These are phyloP conservation scores for Tricholoma hemisulphureum DNA, from an alignment of 768 basidiomycete species.

Conservation along the genomic window DNA sequence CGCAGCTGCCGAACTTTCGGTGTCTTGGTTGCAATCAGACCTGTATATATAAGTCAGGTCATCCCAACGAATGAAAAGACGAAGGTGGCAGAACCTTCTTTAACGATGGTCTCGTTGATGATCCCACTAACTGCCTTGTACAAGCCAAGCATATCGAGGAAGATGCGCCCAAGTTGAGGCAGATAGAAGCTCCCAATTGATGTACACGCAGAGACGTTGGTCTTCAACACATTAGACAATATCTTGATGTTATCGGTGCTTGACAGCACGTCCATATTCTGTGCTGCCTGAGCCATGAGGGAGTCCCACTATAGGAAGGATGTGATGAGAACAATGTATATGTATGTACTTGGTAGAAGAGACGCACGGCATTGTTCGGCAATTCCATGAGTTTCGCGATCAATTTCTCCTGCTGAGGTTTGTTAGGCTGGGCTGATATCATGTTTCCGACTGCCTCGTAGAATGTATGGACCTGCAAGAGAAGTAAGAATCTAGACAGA, in stretches of 20 bases:
- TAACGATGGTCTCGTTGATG: slow-evolving; percentile 88
- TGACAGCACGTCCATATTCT: slow-evolving; percentile 87
- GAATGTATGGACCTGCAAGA: slow-evolving; percentile 82
- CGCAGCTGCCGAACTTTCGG: slow-evolving; percentile 92
- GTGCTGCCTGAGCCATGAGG: slow-evolving; percentile 92
- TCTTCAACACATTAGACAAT: slow-evolving; percentile 93
- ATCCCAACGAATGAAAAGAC: not conserved
- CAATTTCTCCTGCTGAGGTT: slow-evolving; percentile 91
- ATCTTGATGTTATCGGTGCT: slow-evolving; percentile 96
- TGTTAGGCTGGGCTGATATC: slow-evolving; percentile 99
- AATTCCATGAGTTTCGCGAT: slow-evolving; percentile 95
- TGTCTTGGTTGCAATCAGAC: slow-evolving; percentile 90
- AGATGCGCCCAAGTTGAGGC: slow-evolving; percentile 92
- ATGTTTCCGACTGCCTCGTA: slow-evolving; percentile 99
- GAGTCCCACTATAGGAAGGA: slow-evolving; percentile 81
- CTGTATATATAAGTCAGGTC: slow-evolving; percentile 35
- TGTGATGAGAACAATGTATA: not conserved
- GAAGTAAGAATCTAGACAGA: not conserved
- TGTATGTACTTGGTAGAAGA: not conserved
- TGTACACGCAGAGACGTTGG: slow-evolving; percentile 95
- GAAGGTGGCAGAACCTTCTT: slow-evolving; percentile 56
- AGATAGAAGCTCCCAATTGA: slow-evolving; percentile 97
- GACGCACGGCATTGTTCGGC: slow-evolving; percentile 89
- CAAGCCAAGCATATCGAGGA: slow-evolving; percentile 95
- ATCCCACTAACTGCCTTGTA: slow-evolving; percentile 98